Evolutionary conservation across 2,329 filamentous ascomycete species (phyloP), one percentile per base, ranked within the genome.

Genomic region (Cercospora brassicicola): DNA sequence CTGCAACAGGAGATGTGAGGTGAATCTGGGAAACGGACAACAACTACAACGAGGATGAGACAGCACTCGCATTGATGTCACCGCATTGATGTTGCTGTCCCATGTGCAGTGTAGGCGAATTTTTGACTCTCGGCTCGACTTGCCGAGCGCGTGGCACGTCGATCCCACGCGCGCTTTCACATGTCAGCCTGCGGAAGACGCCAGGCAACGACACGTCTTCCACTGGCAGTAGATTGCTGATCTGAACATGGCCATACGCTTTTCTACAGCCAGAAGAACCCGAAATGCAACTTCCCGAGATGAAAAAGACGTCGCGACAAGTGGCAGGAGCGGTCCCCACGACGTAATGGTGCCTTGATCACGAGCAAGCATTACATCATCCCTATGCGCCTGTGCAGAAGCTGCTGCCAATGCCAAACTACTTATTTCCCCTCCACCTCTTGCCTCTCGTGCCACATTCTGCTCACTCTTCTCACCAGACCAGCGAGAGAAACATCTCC

Each of bases 331-430:
- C 23, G 53, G 23, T 31, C 53, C 53, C 2, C 53, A 30, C 55
- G 55, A 59, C 55, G 55, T 59, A 59, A 59, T 59, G 55, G 11
- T 26, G 55, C 55, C 55, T 31, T 9, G 26, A 23, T 36, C 53
- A 30, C 53, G 51, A 56, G 51, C 51, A 30, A 26, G 20, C 55
- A 33, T 31, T 59, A 55, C 48, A 55, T 55, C 48, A 55, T 55
- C 48, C 23, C 45, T 13, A 13, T 53, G 48, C 48, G 10, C 20
- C 48, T 31, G 31, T 20, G 15, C 53, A 57, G 53, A 57, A 57
- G 55, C 55, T 59, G 55, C 55, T 59, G 28, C 55, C 55, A 36
- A 59, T 59, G 55, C 55, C 28, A 36, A 23, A 20, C 53, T 59
- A 59, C 18, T 59, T 59, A 36, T 31, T 59, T 4, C 15, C 20